Evolutionary conservation across 2,329 filamentous ascomycete species (phyloP), one percentile per base, ranked within the genome.

Genomic region (Xylariomycetidae sp.): DNA sequence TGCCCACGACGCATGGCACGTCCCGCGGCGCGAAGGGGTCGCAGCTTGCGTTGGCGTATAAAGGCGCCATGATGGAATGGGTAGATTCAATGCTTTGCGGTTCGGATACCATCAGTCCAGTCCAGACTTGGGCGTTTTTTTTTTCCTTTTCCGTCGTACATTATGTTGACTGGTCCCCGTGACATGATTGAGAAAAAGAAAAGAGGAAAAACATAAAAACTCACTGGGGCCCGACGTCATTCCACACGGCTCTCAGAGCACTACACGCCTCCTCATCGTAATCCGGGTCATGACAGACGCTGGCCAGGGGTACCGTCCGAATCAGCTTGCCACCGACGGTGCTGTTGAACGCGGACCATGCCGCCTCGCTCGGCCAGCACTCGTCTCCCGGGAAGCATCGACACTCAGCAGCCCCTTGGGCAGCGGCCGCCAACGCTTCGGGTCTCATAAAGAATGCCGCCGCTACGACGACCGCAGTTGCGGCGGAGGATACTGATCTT

Each of bases 241-340:
- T 46, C 74, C 73, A 79, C 23, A 50, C 47, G 2, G 54, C 44
- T 31, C 59, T 58, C 1, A 78, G 44, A 12, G 41, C 50, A 2
- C 54, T 38, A 44, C 75, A 79, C 15, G 53, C 49, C 1, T 43
- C 58, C 6, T 51, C 60, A 46, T 78, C 57, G 48, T 72, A 77
- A 9, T 50, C 34, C 12, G 59, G 62, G 16, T 63, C 59, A 40
- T 78, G 72, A 42, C 74, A 79, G 3, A 66, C 59, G 3, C 61
- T 49, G 4, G 62, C 74, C 8, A 77, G 47, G 1, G 75, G 74
- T 1, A 68, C 54, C 0, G 70, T 77, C 2, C 59, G 58, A 19
- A 79, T 58, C 16, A 80, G 56, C 8, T 56, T 58, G 0, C 76
- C 76, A 4, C 57, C 55, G 1, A 79, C 54, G 2, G 72, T 68